Percentiles rank a stretch among this genome's conserved stretches.
These are phyloP conservation scores for Lodderomyces elongisporus DNA, from an alignment of 1,139 yeast species.

Conservation along the genomic window DNA sequence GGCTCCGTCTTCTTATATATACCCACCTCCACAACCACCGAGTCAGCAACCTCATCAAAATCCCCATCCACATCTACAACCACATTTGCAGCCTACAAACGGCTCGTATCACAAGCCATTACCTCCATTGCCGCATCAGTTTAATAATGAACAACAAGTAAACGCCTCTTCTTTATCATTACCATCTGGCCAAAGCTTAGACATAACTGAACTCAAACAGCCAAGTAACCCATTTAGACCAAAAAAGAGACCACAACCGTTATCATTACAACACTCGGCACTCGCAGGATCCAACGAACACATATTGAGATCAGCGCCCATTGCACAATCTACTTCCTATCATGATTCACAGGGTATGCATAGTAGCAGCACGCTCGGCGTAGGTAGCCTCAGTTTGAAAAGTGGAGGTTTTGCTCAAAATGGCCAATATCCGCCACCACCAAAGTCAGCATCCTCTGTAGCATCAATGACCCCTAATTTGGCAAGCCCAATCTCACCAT, in stretches of 20 bases:
- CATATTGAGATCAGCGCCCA: background rate
- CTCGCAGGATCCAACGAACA: constrained; percentile 12
- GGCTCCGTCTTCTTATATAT: constrained; percentile 2
- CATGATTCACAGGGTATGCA: background rate
- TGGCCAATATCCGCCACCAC: constrained; percentile 5
- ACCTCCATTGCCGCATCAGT: constrained; percentile 12
- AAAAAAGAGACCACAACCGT: constrained; percentile 40
- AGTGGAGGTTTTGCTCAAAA: background rate
- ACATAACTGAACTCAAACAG: background rate
- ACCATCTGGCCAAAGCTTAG: background rate
- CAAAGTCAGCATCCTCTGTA: constrained; percentile 14
- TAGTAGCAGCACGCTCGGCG: background rate
- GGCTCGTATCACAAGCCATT: constrained; percentile 9
- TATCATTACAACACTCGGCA: constrained; percentile 34
- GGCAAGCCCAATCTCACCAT: constrained; percentile 39
- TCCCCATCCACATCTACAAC: constrained; percentile 3
- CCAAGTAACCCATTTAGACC: constrained; percentile 24
- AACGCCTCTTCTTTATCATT: constrained; percentile 1
- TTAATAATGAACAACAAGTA: constrained; percentile 4
- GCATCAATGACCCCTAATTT: constrained; percentile 29
- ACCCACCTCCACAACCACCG: constrained; percentile 6
- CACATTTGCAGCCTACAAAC: constrained; percentile 7
- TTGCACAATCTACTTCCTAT: background rate
- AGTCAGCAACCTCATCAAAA: constrained; percentile 3
- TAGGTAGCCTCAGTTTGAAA: background rate